These are phyloP conservation scores for Elaeis guineensis DNA, from an alignment of 176 grass and related monocot genomes.

Conservation along the genomic window DNA sequence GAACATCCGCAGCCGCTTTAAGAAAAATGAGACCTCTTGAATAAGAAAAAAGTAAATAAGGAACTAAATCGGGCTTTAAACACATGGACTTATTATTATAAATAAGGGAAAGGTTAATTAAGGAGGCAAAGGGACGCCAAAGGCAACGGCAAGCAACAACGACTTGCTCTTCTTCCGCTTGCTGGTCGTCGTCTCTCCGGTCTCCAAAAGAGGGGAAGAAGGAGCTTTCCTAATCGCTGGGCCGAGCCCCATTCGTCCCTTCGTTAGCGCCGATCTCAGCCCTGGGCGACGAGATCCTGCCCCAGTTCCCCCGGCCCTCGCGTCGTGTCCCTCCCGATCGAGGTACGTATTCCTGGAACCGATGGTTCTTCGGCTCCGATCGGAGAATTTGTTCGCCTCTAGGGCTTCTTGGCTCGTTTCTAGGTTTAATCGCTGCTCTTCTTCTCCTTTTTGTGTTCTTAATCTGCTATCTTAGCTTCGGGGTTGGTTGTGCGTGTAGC, in stretches of 20 bases:
- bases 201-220: constrained; percentile 2
- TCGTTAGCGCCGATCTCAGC: neutral
- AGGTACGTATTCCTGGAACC: neutral
- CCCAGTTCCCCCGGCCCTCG: neutral
- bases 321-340: constrained; percentile 9
- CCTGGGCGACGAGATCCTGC: neutral
- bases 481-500: no score
- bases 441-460: no score
- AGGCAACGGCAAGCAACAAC: neutral
- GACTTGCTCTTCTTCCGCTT: constrained; percentile 2
- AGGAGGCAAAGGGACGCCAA: no score
- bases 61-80: no score
- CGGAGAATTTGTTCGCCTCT: neutral
- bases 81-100: no score
- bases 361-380: neutral
- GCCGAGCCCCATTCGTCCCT: neutral
- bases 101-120: no score
- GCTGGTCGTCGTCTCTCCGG: constrained; percentile 5
- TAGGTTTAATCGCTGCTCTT: neutral
- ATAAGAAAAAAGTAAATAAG: no score
- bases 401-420: neutral
- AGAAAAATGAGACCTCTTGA: no score
- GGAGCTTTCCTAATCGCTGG: neutral
- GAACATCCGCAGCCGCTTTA: no score
- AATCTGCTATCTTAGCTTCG: no score